Conservation (phyloP, 129 eudicot species). For the Deinandra increscens region DNA sequence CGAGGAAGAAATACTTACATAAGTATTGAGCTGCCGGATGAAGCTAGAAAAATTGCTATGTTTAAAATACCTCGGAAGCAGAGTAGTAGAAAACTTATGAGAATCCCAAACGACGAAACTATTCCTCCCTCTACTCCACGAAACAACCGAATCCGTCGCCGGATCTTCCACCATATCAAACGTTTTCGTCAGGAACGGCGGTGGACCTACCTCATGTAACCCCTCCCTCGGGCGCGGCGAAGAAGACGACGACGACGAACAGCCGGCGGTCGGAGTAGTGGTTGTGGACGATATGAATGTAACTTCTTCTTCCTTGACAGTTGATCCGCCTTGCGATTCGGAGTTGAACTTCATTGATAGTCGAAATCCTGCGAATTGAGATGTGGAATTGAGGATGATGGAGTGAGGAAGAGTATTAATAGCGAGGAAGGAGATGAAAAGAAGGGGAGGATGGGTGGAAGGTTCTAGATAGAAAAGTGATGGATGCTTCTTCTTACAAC, state of each 20-base stretch:
- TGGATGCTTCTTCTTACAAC: no score
- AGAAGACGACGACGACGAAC: conserved; percentile 45
- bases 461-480: no score
- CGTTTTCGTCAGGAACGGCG: conserved; percentile 77
- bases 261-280: conserved; percentile 15
- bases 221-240: conserved; percentile 75
- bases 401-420: background rate
- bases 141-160: conserved; percentile 70
- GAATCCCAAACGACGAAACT: conserved; percentile 94
- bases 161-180: conserved; percentile 93
- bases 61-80: conserved; percentile 79
- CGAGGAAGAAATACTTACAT: conserved; percentile 55
- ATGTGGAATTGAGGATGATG: background rate
- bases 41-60: conserved; percentile 91
- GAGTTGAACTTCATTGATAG: conserved; percentile 23
- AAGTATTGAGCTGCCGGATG: conserved; percentile 91
- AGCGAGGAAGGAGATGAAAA: background rate
- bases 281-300: conserved; percentile 17
- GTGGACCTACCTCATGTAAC: conserved; percentile 71
- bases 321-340: conserved; percentile 11
- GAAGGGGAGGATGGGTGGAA: no score
- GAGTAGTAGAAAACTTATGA: conserved; percentile 53
- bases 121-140: conserved; percentile 71
- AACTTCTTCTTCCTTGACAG: conserved; percentile 51
- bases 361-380: background rate